Conservation (phyloP, 108 stramenopile species). For the Skeletonema tropicum region DNA sequence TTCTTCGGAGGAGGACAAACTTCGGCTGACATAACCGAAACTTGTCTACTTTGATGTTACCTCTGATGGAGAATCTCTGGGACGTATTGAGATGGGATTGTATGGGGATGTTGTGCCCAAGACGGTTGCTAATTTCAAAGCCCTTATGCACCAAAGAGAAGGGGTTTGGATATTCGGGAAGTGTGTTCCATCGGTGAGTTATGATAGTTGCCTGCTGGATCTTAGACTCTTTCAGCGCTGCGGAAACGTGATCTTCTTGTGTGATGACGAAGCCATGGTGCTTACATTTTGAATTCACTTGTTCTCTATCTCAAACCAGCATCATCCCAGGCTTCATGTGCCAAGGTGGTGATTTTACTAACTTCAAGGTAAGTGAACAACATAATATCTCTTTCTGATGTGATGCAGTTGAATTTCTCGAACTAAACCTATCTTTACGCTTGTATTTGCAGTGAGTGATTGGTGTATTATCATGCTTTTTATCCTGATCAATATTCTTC, state of each 20-base stretch:
- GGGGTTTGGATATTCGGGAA: constrained; percentile 91
- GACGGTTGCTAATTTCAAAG: constrained; percentile 89
- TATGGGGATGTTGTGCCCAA: constrained; percentile 89
- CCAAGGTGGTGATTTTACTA: constrained; percentile 96
- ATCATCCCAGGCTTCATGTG: constrained; percentile 88
- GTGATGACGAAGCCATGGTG: neutral
- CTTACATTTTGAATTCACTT: neutral
- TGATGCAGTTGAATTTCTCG: constrained; percentile 2
- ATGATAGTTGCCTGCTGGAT: neutral
- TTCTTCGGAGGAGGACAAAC: constrained; percentile 54
- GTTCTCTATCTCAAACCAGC: constrained; percentile 28
- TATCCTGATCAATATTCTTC: too few species aligned
- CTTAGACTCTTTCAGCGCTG: neutral
- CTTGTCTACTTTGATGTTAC: constrained; percentile 90
- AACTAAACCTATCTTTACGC: too few species aligned
- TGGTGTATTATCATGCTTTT: too few species aligned
- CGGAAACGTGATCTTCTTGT: neutral
- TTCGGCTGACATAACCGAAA: constrained; percentile 84
- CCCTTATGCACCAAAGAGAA: constrained; percentile 83
- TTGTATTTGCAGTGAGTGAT: too few species aligned
- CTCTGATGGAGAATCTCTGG: constrained; percentile 72
- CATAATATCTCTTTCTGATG: constrained; percentile 1
- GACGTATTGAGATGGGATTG: constrained; percentile 90
- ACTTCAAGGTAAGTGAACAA: constrained; percentile 61
- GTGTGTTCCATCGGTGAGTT: constrained; percentile 69